phyloP scores from a whole-genome alignment of 2,329 filamentous ascomycete species.

The Aspergillus sp. region DNA sequence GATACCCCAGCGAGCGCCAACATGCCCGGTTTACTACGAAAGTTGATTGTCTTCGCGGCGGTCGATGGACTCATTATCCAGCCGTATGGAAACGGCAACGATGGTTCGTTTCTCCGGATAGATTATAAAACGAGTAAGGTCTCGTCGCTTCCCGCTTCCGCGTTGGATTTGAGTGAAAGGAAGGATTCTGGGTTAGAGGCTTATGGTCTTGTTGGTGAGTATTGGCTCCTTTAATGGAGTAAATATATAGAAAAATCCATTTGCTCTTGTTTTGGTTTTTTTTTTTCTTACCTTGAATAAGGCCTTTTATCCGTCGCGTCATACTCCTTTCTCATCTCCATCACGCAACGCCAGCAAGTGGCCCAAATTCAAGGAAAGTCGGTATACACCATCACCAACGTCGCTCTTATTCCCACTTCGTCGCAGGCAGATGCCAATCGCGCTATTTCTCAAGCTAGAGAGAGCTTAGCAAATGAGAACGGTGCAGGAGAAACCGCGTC shows the following conservation, averaged over 20 bases:
- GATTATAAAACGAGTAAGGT: slow-evolving; percentile 61
- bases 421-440: slow-evolving; percentile 69
- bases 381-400: slow-evolving; percentile 81
- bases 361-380: slow-evolving; percentile 78
- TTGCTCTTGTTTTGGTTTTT: too few relatives aligned
- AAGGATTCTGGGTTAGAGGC: slow-evolving; percentile 41
- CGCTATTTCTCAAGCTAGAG: slow-evolving; percentile 62
- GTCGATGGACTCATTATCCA: slow-evolving; percentile 80
- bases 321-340: slow-evolving; percentile 78
- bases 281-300: slow-evolving; percentile 32
- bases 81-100: slow-evolving; percentile 56
- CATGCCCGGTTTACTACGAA: slow-evolving; percentile 76
- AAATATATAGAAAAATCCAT: too few relatives aligned
- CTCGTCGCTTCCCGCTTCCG: slow-evolving; percentile 37
- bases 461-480: slow-evolving; percentile 36
- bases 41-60: slow-evolving; percentile 73
- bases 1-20: slow-evolving; percentile 10
- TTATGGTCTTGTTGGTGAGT: slow-evolving; percentile 55
- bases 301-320: slow-evolving; percentile 80
- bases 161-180: slow-evolving; percentile 20
- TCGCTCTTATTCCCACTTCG: slow-evolving; percentile 82
- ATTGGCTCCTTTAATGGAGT: slow-evolving; percentile 1
- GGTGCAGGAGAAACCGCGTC: slow-evolving; percentile 24
- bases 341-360: slow-evolving; percentile 81
- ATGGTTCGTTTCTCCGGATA: slow-evolving; percentile 58